Base-by-base conservation (phyloP, 768 basidiomycete genomes). In the Hericium erinaceus region DNA sequence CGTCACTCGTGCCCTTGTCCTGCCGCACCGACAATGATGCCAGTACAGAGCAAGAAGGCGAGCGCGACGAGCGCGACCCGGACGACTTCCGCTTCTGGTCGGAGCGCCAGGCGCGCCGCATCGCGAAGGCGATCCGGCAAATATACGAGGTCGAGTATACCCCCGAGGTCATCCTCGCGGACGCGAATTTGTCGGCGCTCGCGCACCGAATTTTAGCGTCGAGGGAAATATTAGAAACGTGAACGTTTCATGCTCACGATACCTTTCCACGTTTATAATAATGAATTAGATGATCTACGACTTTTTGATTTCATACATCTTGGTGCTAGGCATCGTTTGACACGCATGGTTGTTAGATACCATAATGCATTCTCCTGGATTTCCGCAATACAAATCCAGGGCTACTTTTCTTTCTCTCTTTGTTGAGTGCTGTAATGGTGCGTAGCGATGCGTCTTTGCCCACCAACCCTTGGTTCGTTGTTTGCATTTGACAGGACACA, bases 71-170 rank as follows among this genome's bases (percentile, higher is more conserved):
- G 39, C 82, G 77, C 48, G 90, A 95, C 65, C 83, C 85, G 1
- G 95, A 98, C 66, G 95, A 98, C 72, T 98, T 99, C 70, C 80
- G 82, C 49, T 93, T 99, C 74, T 95, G 94, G 92, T 87, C 87
- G 1, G 86, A 89, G 64, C 75, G 77, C 46, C 95, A 99, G 69
- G 97, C 95, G 57, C 87, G 85, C 71, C 82, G 92, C 55, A 98
- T 99, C 63, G 87, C 87, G 54, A 72, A 75, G 18, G 85, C 83
- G 26, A 83, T 95, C 58, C 75, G 89, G 63, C 82, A 91, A 68
- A 81, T 87, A 33, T 98, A 97, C 70, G 83, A 79, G 24, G 87
- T 98, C 41, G 95, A 98, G 66, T 87, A 93, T 68, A 86, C 85
- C 9, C 81, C 85, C 22, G 92, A 95, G 66, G 93, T 99, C 39